phyloP scores from a whole-genome alignment of 1,139 yeast genomes.

The Geotrichum siamense region DNA sequence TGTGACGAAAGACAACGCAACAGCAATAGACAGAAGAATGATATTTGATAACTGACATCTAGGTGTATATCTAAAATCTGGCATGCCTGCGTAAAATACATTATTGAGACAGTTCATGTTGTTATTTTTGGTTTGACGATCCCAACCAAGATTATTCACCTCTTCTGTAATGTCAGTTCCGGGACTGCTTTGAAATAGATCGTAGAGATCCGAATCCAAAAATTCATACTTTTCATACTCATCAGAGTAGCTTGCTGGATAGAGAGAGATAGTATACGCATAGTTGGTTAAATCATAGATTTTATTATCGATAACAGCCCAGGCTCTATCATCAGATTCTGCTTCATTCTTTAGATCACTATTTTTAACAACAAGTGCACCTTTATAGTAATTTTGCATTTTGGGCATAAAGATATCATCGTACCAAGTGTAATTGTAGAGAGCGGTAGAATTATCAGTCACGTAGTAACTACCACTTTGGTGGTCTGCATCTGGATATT shows the following conservation, averaged over 20 bases:
- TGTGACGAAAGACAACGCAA: slow-evolving; percentile 35
- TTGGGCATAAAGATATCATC: slow-evolving; percentile 32
- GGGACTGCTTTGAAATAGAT: slow-evolving; percentile 29
- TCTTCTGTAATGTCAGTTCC: slow-evolving; percentile 35
- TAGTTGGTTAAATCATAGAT: slow-evolving; percentile 38
- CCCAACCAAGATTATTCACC: slow-evolving; percentile 27
- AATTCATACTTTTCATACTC: slow-evolving; percentile 30
- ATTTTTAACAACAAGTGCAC: slow-evolving; percentile 34
- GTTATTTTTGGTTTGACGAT: slow-evolving; percentile 25
- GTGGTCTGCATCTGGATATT: slow-evolving; percentile 31
- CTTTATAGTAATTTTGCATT: slow-evolving; percentile 34
- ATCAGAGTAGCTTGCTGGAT: slow-evolving; percentile 22
- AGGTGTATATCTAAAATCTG: slow-evolving; percentile 37
- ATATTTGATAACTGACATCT: slow-evolving; percentile 38
- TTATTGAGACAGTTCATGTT: slow-evolving; percentile 34
- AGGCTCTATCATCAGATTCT: slow-evolving; percentile 22
- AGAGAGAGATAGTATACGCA: slow-evolving; percentile 27
- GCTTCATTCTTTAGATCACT: slow-evolving; percentile 25
- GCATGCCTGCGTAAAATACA: slow-evolving; percentile 33
- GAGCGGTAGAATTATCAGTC: slow-evolving; percentile 27
- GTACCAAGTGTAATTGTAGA: slow-evolving; percentile 36
- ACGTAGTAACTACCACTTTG: slow-evolving; percentile 30
- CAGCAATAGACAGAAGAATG: slow-evolving; percentile 36
- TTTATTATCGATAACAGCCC: slow-evolving; percentile 33
- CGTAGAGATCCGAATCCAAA: slow-evolving; percentile 30